These are phyloP conservation scores for Didymellaceae sp. DNA, from an alignment of 2,329 filamentous ascomycete species.

Conservation along the genomic window DNA sequence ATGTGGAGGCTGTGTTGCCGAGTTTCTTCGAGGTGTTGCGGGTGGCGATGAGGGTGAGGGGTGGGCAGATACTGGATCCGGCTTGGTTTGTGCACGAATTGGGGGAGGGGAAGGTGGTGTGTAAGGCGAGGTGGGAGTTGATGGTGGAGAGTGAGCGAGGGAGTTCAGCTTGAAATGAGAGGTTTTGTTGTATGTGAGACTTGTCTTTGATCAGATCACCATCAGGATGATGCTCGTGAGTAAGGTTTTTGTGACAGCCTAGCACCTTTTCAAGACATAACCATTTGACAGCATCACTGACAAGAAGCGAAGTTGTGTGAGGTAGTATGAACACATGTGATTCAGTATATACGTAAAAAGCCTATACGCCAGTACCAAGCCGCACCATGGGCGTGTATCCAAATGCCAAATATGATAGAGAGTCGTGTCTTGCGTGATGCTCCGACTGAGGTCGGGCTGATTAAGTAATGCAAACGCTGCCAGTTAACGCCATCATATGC, in stretches of 20 bases:
- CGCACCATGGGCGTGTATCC: slow-evolving; percentile 10
- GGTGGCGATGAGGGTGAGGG: slow-evolving; percentile 26
- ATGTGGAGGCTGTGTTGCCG: slow-evolving; percentile 27
- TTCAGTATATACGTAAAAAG: slow-evolving; percentile 7
- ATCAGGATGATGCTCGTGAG: not conserved
- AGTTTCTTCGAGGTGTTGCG: slow-evolving; percentile 35
- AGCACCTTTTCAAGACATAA: no score
- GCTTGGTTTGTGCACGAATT: slow-evolving; percentile 32
- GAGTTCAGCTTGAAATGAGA: not conserved
- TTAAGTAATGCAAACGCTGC: slow-evolving; percentile 4
- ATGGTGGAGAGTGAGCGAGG: not conserved
- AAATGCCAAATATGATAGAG: slow-evolving; percentile 1
- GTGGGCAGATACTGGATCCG: slow-evolving; percentile 19
- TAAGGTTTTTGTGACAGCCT: not conserved
- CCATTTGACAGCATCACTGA: no score
- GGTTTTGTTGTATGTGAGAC: not conserved
- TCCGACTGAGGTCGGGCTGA: slow-evolving; percentile 8
- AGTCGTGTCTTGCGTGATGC: slow-evolving; percentile 4
- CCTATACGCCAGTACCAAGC: slow-evolving; percentile 2
- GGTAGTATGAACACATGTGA: slow-evolving; percentile 5
- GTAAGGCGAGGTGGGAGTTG: slow-evolving; percentile 34
- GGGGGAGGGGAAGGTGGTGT: slow-evolving; percentile 27
- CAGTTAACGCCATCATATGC: slow-evolving; percentile 19
- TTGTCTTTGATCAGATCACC: not conserved
- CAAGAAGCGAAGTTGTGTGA: not conserved